Conservation (phyloP, 2,329 filamentous ascomycete species). For the Nemania sp. region DNA sequence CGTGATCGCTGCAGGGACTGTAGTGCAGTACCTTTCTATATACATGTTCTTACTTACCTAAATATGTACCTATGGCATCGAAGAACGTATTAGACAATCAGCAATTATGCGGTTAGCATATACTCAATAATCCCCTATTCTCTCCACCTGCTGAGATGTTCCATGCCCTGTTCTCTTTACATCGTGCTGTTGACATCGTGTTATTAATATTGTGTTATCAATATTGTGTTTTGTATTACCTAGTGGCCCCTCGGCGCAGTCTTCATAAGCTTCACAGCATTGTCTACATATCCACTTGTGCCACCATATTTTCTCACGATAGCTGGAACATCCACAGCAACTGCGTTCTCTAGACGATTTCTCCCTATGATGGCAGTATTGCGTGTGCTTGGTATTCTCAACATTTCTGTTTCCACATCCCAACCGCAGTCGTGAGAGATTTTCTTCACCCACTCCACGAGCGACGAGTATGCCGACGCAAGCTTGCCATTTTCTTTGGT, state of each 20-base stretch:
- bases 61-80: background rate
- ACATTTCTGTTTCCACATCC: slow-evolving; percentile 77
- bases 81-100: background rate
- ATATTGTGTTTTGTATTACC: slow-evolving; percentile 1
- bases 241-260: slow-evolving; percentile 47
- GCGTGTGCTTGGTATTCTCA: slow-evolving; percentile 89
- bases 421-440: slow-evolving; percentile 76
- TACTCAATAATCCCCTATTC: too few species aligned
- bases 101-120: too few species aligned
- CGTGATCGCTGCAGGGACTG: slow-evolving; percentile 11
- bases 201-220: too few species aligned
- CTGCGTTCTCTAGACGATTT: slow-evolving; percentile 37
- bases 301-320: slow-evolving; percentile 59
- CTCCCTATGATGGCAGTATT: slow-evolving; percentile 83
- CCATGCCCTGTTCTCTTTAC: too few species aligned
- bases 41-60: too few species aligned
- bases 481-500: slow-evolving; percentile 55
- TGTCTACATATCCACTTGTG: slow-evolving; percentile 62
- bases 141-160: too few species aligned
- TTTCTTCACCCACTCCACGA: slow-evolving; percentile 76
- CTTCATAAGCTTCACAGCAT: slow-evolving; percentile 65
- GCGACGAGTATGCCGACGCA: slow-evolving; percentile 77
- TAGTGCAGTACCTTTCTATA: too few species aligned
- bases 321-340: slow-evolving; percentile 47
- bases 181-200: background rate